A percentile compares a stretch with the other conserved stretches of the same genome.
These are phyloP conservation scores for Plasmodium gonderi DNA, from an alignment of 169 alveolate species.

Conservation along the genomic window DNA sequence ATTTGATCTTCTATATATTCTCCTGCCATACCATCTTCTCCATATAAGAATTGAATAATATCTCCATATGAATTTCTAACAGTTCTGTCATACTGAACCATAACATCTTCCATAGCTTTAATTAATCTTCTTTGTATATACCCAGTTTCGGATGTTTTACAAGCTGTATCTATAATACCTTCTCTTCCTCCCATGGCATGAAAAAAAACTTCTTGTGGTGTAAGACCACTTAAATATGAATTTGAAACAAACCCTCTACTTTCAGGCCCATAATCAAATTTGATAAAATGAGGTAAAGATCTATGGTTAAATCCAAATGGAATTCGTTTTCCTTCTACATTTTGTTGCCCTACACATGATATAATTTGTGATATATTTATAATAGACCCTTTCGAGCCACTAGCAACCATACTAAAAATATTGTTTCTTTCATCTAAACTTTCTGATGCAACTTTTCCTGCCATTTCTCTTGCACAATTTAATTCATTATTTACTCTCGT, in stretches of 20 bases:
- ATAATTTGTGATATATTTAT: conserved; percentile 98
- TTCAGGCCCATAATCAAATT: conserved; percentile 99
- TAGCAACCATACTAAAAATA: conserved; percentile 97
- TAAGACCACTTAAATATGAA: conserved; percentile 96
- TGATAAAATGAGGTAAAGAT: conserved; percentile 99
- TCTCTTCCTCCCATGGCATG: conserved; percentile 99
- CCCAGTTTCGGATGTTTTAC: conserved; percentile 99
- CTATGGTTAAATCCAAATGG: conserved; percentile 98
- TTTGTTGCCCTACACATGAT: conserved; percentile 99
- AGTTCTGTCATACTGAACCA: conserved; percentile 99
- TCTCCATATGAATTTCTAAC: conserved; percentile 97
- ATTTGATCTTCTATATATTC: conserved; percentile 98
- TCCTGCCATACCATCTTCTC: conserved; percentile 99
- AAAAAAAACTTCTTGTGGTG: conserved; percentile 99
- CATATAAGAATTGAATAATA: conserved; percentile 98
- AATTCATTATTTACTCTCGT: conserved; percentile 95
- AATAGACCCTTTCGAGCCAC: conserved; percentile 98
- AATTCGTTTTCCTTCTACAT: conserved; percentile 99
- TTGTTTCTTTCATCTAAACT: conserved; percentile 95
- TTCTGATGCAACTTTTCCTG: conserved; percentile 93
- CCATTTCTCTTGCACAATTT: conserved; percentile 96
- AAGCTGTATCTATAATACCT: conserved; percentile 99
- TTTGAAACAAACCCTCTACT: conserved; percentile 99
- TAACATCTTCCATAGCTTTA: conserved; percentile 99
- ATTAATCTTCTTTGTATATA: conserved; percentile 99